Base-by-base conservation (phyloP, 2,329 filamentous ascomycete genomes). In the Phaeoacremonium minimum region DNA sequence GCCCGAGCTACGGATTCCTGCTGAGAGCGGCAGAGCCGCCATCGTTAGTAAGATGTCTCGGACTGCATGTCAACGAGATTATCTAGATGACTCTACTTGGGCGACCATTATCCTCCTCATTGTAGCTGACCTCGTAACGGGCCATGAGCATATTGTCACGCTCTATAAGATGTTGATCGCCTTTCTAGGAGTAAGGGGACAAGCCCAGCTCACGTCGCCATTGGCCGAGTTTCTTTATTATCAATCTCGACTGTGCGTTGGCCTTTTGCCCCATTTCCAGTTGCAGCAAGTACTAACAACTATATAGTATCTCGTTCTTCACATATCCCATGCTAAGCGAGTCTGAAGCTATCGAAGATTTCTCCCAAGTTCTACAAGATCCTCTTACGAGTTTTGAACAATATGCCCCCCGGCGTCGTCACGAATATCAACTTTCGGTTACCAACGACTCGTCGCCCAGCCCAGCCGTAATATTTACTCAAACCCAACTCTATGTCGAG, bases 141-240 rank as follows among this genome's bases (percentile, higher is more conserved):
- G 40, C 12, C 40, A 42, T 18, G 40, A 42, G 19, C 40, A 42
- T 8, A 31, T 42, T 2, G 18, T 42, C 12, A 34, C 30, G 9
- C 28, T 42, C 17, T 42, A 42, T 28, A 40, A 32, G 17, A 42
- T 42, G 37, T 37, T 42, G 4, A n/a, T 34, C n/a, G 22, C 37
- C 5, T 42, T 42, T 20, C 7, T 40, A 15, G 33, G 17, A 18
- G 26, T 15, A 13, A 37, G 11, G n/a, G 9, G 22, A 9, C 9
- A n/a, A 26, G 22, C n/a, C 22, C 9, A 26, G 22, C 22, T 26
- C n/a, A n/a, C n/a, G n/a, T 18, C 33, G 9, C 18, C 30, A 6
- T 28, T 40, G 7, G 30, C 22, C 3, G 26, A 42, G 9, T 42
- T 42, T 18, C 14, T 42, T 6, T 36, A 34, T 17, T 31, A 36